Base-by-base conservation (phyloP, 129 eudicot species). In the Sambucus nigra region DNA sequence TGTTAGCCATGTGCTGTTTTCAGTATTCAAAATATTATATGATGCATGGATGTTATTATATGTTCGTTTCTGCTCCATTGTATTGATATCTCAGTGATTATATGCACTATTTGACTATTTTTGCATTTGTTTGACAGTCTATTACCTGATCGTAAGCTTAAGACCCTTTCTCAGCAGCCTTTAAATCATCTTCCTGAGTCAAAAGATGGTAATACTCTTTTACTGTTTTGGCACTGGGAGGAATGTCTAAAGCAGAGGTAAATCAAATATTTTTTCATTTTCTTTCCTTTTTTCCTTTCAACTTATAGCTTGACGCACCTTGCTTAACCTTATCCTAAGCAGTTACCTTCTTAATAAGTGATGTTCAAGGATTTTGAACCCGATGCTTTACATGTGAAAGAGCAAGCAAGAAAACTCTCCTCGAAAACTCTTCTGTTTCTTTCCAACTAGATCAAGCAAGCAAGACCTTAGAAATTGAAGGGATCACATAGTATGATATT, bases 161-260 rank as follows among this genome's bases (percentile, higher is more conserved):
- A 73, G 75, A 82, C 82, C 1, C 88, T 92, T 51, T 75, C 69
- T 68, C 96, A 92, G 75, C 80, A 73, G 76, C 99, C 99, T 45
- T 55, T 92, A 16, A 78, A 86, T 71, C 79, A 67, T 41, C 85
- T 92, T 53, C 77, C 99, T 0, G 99, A 92, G 16, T 67, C 94
- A 16, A 92, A 83, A 65, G 99, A 92, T 66, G 94, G 96, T 25
- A 38, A 86, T 32, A 79, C 96, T 24, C 94, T 92, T 24, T 67
- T 92, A 54, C 82, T 92, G 3, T 80, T 82, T 32, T 92, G 99
- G 99, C 65, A 92, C 67, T 92, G 99, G 99, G 99, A 92, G 73
- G 91, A 92, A 39, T 92, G 91, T 59, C 62, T 92, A 61, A 92
- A 92, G 58, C 79, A 76, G 55, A 92, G 96, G 99, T 92, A 72